Percentiles rank a stretch among this genome's conserved stretches.
phyloP scores from a whole-genome alignment of 148 eudicot species.

The Rhododendron henanense region DNA sequence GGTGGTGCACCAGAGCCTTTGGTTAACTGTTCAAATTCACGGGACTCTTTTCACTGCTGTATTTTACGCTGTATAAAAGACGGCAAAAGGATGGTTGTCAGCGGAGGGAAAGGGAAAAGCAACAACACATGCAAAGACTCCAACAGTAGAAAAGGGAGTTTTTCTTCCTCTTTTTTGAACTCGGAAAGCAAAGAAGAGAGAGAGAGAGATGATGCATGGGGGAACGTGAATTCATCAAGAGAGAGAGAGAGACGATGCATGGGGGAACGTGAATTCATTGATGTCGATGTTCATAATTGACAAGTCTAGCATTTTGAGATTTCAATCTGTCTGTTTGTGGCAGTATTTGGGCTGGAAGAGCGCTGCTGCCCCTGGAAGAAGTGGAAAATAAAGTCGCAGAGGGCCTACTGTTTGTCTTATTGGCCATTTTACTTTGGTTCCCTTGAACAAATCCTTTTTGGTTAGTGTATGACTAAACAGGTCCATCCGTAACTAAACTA shows the following conservation, averaged over 20 bases:
- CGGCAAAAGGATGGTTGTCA: too few relatives aligned
- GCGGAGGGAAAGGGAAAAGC: not conserved
- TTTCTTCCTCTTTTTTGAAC: not conserved
- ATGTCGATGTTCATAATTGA: not conserved
- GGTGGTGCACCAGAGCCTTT: too few relatives aligned
- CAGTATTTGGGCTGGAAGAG: not conserved
- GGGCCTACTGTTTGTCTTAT: not conserved
- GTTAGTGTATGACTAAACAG: too few relatives aligned
- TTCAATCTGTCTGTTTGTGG: slow-evolving; percentile 5
- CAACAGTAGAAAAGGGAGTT: not conserved
- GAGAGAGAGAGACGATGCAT: too few relatives aligned
- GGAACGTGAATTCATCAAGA: not conserved
- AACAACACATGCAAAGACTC: not conserved
- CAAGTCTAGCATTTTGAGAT: not conserved
- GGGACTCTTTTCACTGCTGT: too few relatives aligned
- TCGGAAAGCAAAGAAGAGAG: not conserved
- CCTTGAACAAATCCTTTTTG: not conserved
- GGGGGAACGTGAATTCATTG: not conserved
- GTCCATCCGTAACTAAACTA: too few relatives aligned
- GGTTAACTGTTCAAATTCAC: too few relatives aligned
- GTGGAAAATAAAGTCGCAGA: not conserved
- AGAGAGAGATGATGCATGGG: not conserved
- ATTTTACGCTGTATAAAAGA: too few relatives aligned
- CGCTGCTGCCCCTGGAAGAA: not conserved
- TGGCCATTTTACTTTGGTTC: too few relatives aligned